Percentiles rank a stretch among this genome's conserved stretches.
phyloP scores from a whole-genome alignment of 257 asterid genomes.

The Penstemon barbatus region DNA sequence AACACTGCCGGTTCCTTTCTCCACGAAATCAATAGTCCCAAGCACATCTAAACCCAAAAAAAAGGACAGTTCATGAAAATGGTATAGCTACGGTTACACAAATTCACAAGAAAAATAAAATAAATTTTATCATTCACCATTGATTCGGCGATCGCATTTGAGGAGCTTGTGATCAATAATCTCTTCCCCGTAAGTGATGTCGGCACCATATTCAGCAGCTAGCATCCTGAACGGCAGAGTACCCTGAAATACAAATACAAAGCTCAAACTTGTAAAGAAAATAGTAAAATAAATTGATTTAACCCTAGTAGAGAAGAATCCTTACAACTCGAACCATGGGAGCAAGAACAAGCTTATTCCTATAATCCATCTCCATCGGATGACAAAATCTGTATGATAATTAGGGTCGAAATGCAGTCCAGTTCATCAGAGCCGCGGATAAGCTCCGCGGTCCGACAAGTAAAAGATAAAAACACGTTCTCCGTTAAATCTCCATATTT shows the following conservation, averaged over 20 bases:
- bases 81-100: background rate
- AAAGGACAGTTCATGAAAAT: background rate
- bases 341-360: slow-evolving; percentile 82
- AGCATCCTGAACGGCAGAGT: slow-evolving; percentile 83
- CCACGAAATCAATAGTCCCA: slow-evolving; percentile 80
- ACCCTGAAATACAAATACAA: slow-evolving; percentile 47
- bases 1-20: slow-evolving; percentile 68
- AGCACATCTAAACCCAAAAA: slow-evolving; percentile 52
- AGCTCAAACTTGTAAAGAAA: slow-evolving; percentile 21
- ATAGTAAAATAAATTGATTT: background rate
- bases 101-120: background rate
- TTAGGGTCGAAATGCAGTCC: background rate
- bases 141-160: slow-evolving; percentile 78
- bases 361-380: slow-evolving; percentile 54
- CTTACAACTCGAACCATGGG: slow-evolving; percentile 97
- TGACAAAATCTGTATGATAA: too few species aligned
- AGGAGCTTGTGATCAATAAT: slow-evolving; percentile 88
- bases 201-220: slow-evolving; percentile 90
- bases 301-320: background rate
- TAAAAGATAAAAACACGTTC: too few species aligned
- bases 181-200: slow-evolving; percentile 88
- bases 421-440: background rate
- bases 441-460: slow-evolving; percentile 10
- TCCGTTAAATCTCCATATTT: too few species aligned
- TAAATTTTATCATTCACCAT: slow-evolving; percentile 40